These are phyloP conservation scores for Wickerhamiella qilinensis DNA, from an alignment of 805 yeast species.

Conservation along the genomic window DNA sequence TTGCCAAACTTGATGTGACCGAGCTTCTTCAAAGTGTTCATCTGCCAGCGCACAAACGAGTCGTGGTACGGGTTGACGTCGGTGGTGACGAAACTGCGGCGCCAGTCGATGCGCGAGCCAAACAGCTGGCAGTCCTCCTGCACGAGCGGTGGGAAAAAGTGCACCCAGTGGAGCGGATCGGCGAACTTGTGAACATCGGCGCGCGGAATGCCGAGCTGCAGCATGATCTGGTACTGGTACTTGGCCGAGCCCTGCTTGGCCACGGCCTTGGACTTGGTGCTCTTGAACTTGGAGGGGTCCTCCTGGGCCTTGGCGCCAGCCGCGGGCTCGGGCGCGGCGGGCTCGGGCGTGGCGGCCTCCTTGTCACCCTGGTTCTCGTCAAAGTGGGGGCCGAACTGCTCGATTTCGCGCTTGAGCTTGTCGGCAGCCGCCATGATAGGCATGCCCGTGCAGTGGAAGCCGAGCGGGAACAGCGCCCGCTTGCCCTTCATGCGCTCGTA, in stretches of 20 bases:
- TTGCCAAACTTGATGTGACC: constrained; percentile 96
- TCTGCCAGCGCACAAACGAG: constrained; percentile 91
- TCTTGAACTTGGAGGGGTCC: constrained; percentile 80
- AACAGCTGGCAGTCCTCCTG: constrained; percentile 60
- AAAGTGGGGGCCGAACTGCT: constrained; percentile 74
- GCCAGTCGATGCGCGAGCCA: constrained; percentile 96
- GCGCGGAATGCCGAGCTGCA: constrained; percentile 74
- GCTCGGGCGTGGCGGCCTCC: constrained; percentile 24
- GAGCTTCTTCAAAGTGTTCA: constrained; percentile 65
- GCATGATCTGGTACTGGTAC: constrained; percentile 92
- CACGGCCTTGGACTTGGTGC: constrained; percentile 83
- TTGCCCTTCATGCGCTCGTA: constrained; percentile 91
- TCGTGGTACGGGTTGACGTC: constrained; percentile 92
- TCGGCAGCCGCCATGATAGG: constrained; percentile 92
- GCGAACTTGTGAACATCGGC: constrained; percentile 80
- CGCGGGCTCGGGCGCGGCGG: constrained; percentile 12
- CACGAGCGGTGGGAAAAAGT: constrained; percentile 81
- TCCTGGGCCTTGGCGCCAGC: constrained; percentile 20
- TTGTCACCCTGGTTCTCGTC: constrained; percentile 37
- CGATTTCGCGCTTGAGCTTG: constrained; percentile 82
- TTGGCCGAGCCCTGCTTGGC: constrained; percentile 91
- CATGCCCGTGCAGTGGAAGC: constrained; percentile 99
- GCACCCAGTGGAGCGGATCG: constrained; percentile 81
- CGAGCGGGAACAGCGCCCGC: constrained; percentile 84
- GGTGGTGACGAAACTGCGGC: constrained; percentile 89